Evolutionary conservation across 2,329 filamentous ascomycete genomes (phyloP), one percentile per base, ranked within the genome.

Genomic region (Cladosporium velox): DNA sequence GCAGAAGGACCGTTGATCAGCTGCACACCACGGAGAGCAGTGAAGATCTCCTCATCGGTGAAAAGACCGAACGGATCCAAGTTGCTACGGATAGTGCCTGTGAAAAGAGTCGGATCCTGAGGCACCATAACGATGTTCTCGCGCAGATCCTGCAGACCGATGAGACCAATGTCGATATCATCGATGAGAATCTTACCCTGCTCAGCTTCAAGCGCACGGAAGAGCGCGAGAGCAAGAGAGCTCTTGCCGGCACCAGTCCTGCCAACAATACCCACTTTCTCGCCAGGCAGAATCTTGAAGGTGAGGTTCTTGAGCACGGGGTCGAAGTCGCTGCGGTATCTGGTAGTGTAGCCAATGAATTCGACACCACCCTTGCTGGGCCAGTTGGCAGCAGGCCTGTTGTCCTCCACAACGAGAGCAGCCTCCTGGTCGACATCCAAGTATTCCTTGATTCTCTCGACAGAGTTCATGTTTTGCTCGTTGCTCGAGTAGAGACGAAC

Each of bases 391-490:
- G 90, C 84, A 7, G 95, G 95, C 32, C 92, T 86, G 70, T 88
- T 91, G 67, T 94, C 88, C 64, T 92, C 88, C 49, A 96, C 86
- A 49, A 96, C 83, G 1, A 91, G 84, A 0, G 86, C 83, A 1
- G 95, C 93, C 80, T 99, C 95, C 77, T 97, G 94, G 72, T 98
- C 94, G 0, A 99, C 91, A 54, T 98, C 92, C 41, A 98, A 86
- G 75, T 98, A 99, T 77, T 99, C 95, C 81, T 97, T 96, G 75
- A 99, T 90, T 74, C 95, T 91, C 80, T 99, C 95, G 59, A 98
- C 93, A 2, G 94, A 94, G 80, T 99, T 99, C 95, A 99, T 98
- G 80, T 97, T 98, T 79, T 99, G 95, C 80, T 99, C 95, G 74
- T 98, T 97, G 75, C 91, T 88, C 0, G 93, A 90, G 77, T 99